Percentiles rank a stretch among this genome's conserved stretches.
These are phyloP conservation scores for Raffaelea ambrosiae DNA, from an alignment of 2,329 filamentous ascomycete species.

Conservation along the genomic window DNA sequence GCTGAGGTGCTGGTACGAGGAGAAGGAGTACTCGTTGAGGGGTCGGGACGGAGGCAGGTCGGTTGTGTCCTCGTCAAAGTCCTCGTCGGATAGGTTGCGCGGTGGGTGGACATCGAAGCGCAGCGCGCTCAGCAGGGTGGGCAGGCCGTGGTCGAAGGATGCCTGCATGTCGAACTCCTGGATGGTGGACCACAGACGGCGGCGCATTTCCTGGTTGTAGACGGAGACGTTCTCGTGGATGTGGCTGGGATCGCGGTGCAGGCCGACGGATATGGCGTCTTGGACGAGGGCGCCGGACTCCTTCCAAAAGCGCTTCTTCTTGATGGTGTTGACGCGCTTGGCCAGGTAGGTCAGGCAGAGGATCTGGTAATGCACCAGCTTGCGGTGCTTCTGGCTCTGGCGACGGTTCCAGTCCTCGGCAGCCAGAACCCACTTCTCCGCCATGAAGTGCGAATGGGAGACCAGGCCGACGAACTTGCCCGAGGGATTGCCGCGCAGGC, in stretches of 20 bases:
- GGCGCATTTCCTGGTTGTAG: constrained; percentile 54
- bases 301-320: constrained; percentile 58
- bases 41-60: constrained; percentile 42
- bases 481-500: constrained; percentile 42
- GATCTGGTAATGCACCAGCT: constrained; percentile 53
- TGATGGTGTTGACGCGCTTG: constrained; percentile 52
- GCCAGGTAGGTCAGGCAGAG: constrained; percentile 51
- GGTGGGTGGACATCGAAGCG: constrained; percentile 48
- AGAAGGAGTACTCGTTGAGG: constrained; percentile 45
- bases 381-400: constrained; percentile 54
- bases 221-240: constrained; percentile 46
- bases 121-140: constrained; percentile 48
- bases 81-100: constrained; percentile 43
- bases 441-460: constrained; percentile 45
- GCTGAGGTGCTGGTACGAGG: constrained; percentile 50
- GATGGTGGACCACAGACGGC: constrained; percentile 52
- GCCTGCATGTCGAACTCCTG: constrained; percentile 55
- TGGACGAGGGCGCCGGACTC: constrained; percentile 46
- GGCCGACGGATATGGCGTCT: constrained; percentile 48
- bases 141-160: constrained; percentile 51
- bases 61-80: constrained; percentile 41
- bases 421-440: constrained; percentile 47
- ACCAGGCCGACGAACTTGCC: constrained; percentile 50
- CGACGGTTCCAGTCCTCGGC: constrained; percentile 44
- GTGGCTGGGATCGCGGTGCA: constrained; percentile 50